A percentile compares a stretch with the other conserved stretches of the same genome.
These are phyloP conservation scores for Fusarium palustre DNA, from an alignment of 2,329 filamentous ascomycete species.

Conservation along the genomic window DNA sequence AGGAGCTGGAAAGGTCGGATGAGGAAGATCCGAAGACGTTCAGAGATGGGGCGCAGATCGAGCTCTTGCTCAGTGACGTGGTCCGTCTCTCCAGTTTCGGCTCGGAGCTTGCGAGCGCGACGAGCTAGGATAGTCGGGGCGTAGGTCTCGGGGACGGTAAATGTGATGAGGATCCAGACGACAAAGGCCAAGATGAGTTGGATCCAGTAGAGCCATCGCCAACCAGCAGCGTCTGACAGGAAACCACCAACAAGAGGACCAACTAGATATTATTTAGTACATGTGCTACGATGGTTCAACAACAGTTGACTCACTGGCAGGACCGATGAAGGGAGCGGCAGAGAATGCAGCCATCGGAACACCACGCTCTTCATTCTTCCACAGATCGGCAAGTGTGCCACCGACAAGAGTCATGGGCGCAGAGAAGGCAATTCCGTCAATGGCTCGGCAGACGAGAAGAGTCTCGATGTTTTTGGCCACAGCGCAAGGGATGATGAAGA, in stretches of 20 bases:
- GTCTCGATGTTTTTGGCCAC: slow-evolving; percentile 81
- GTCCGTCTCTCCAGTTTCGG: slow-evolving; percentile 72
- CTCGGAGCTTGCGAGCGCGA: slow-evolving; percentile 78
- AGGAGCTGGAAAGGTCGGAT: slow-evolving; percentile 87
- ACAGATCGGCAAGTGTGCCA: slow-evolving; percentile 85
- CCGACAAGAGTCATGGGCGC: slow-evolving; percentile 89
- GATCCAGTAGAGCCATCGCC: slow-evolving; percentile 90
- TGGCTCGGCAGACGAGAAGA: slow-evolving; percentile 78
- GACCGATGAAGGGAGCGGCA: slow-evolving; percentile 84
- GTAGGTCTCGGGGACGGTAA: slow-evolving; percentile 93
- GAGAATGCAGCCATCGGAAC: slow-evolving; percentile 89
- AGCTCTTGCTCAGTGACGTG: slow-evolving; percentile 86
- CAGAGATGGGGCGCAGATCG: slow-evolving; percentile 74
- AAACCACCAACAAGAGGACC: slow-evolving; percentile 83
- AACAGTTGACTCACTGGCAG: slow-evolving; percentile 64
- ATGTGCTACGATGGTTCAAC: neutral
- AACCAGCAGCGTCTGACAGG: slow-evolving; percentile 75
- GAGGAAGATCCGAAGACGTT: slow-evolving; percentile 79
- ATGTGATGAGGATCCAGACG: slow-evolving; percentile 81
- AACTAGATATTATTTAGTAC: slow-evolving; percentile 52
- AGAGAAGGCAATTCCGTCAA: slow-evolving; percentile 86
- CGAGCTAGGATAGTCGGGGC: slow-evolving; percentile 79
- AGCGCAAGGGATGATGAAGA: slow-evolving; percentile 85
- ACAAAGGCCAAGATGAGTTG: slow-evolving; percentile 79
- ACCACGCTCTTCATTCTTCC: slow-evolving; percentile 84